phyloP scores from a whole-genome alignment of 768 basidiomycete genomes.

The Boletus subparvulus region DNA sequence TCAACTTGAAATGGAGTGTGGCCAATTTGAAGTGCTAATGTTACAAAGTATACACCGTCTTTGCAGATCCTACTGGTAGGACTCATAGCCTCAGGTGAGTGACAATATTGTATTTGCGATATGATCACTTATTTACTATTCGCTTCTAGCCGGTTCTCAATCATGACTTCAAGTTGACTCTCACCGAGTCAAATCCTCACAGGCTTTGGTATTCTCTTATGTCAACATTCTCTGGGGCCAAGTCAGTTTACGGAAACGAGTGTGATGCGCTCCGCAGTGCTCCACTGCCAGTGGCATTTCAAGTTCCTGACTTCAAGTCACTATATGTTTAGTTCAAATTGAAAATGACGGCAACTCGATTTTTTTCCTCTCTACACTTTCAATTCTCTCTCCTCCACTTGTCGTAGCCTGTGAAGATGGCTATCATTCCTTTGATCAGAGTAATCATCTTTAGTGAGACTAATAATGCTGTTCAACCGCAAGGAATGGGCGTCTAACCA shows the following conservation, averaged over 20 bases:
- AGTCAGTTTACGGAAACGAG: constrained; percentile 1
- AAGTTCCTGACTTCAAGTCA: background rate
- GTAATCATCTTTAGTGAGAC: constrained; percentile 22
- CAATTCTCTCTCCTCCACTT: background rate
- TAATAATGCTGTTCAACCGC: background rate
- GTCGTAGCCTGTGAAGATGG: constrained; percentile 15
- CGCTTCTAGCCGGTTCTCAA: background rate
- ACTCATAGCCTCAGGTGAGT: too few species aligned
- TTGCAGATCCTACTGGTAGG: background rate
- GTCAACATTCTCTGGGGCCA: constrained; percentile 4
- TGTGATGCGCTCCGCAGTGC: background rate
- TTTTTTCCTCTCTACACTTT: background rate
- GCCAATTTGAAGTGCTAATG: too few species aligned
- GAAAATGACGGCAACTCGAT: background rate
- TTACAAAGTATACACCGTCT: background rate
- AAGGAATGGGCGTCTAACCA: background rate
- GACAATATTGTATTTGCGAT: too few species aligned
- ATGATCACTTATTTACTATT: background rate
- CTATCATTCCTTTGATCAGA: constrained; percentile 27
- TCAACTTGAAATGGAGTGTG: too few species aligned
- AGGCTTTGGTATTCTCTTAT: background rate
- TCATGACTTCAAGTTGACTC: background rate
- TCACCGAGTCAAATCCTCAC: background rate
- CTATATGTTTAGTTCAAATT: background rate
- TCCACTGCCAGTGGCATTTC: background rate